Evolutionary conservation across 257 asterid species (phyloP), one percentile per base, ranked within the genome.

Genomic region (Solanum pimpinellifolium): DNA sequence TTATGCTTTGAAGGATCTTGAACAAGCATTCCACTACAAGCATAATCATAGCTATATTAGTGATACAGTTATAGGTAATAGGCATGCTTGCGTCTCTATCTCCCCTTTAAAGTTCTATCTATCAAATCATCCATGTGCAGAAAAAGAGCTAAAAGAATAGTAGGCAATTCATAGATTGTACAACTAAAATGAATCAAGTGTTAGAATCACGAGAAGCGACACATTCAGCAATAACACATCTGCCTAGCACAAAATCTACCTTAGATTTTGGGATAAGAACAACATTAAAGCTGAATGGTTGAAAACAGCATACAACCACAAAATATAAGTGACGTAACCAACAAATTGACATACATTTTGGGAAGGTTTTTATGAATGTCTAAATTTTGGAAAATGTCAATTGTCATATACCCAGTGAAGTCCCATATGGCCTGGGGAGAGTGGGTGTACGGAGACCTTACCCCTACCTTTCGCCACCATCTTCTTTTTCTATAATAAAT

Each of bases 1-100:
- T 92, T 90, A 72, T 80, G 86, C 89, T 92, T 92, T 69, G 94
- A 18, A 77, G 94, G 93, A 88, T 90, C 94, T 88, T 92, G 94
- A 65, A 92, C 94, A 14, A 92, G 92, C 99, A 96, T 95, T 69
- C 99, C 99, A 90, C 99, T 97, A 93, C 86, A 90, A 65, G 76
- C 23, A 39, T 87, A 44, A 60, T 66, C 80, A 81, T 16, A 80
- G 86, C 56, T 16, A 23, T 47, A 86, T 87, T 75, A 89, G 87
- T 18, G 70, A 42, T 78, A 65, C 56, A 73, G 33, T 80, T 47
- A 16, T 29, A 29, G 12, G 49, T 10, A 52, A 46, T 29, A 47
- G 41, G 41, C 7, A 80, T 29, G 44, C 29, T 80, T 20, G 29
- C 29, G 12, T 10, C 85, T 80, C 68, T 80, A 80, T 47, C 62